Evolutionary conservation across 345 rosid genomes (phyloP).

Genomic region (Eucalyptus rudis): DNA sequence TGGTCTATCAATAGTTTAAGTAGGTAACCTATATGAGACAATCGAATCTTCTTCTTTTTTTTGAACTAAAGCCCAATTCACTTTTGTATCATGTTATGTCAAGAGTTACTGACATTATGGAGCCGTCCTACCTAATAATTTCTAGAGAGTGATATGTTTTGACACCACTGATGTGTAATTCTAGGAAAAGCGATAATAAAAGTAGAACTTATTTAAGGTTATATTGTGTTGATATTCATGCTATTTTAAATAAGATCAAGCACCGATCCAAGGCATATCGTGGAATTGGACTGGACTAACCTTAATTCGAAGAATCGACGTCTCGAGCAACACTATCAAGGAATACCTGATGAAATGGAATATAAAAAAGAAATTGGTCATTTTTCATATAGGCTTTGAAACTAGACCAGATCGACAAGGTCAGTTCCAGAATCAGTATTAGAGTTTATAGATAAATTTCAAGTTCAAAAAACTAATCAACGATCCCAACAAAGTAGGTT

Average conservation of each 20-base stretch:
- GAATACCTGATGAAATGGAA: too few relatives aligned
- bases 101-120: neutral
- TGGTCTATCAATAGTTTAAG: neutral
- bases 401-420: fast-evolving
- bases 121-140: neutral
- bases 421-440: too few relatives aligned
- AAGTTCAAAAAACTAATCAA: neutral
- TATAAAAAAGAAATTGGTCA: neutral
- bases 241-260: neutral
- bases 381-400: too few relatives aligned
- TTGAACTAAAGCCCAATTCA: fast-evolving
- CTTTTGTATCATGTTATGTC: fast-evolving
- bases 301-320: neutral
- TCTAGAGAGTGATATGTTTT: neutral
- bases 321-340: neutral
- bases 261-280: neutral
- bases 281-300: neutral
- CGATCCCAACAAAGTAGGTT: neutral
- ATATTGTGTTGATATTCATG: neutral
- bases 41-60: neutral
- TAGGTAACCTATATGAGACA: neutral
- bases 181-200: neutral
- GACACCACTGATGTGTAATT: fast-evolving
- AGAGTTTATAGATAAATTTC: neutral
- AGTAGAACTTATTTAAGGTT: neutral